Percentiles rank a stretch among this genome's conserved stretches.
These are phyloP conservation scores for Dothiorella sarmentorum DNA, from an alignment of 2,329 filamentous ascomycete genomes.

Conservation along the genomic window DNA sequence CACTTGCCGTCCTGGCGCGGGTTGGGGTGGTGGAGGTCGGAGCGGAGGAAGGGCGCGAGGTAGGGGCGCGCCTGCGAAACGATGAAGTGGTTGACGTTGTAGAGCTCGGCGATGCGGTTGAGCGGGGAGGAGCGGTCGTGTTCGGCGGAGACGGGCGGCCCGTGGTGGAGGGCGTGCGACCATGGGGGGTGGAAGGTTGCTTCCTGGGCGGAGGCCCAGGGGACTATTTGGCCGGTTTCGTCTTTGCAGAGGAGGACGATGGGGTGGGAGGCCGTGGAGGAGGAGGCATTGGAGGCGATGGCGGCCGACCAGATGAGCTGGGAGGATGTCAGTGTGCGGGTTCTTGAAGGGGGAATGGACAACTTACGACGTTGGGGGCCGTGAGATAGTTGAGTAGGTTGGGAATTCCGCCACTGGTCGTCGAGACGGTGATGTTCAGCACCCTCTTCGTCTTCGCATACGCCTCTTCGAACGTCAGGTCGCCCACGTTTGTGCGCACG, in stretches of 20 bases:
- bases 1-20: constrained; percentile 57
- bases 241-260: constrained; percentile 76
- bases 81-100: constrained; percentile 94
- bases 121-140: constrained; percentile 66
- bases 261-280: constrained; percentile 62
- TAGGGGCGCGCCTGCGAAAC: constrained; percentile 90
- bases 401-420: constrained; percentile 71
- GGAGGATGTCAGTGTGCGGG: constrained; percentile 1
- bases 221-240: constrained; percentile 65
- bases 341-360: not conserved
- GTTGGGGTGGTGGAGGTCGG: constrained; percentile 72
- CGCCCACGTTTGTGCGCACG: constrained; percentile 78
- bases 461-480: constrained; percentile 90
- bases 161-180: constrained; percentile 45
- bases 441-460: constrained; percentile 81
- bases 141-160: constrained; percentile 51
- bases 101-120: constrained; percentile 72
- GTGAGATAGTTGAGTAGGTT: constrained; percentile 89
- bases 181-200: constrained; percentile 67
- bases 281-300: constrained; percentile 68
- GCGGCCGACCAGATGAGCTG: constrained; percentile 78
- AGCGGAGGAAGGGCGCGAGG: constrained; percentile 77
- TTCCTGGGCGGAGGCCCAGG: constrained; percentile 63
- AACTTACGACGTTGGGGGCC: constrained; percentile 81
- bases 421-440: constrained; percentile 87